A percentile compares a stretch with the other conserved stretches of the same genome.
These are phyloP conservation scores for Penicillium sp. DNA, from an alignment of 2,329 filamentous ascomycete species.

Conservation along the genomic window DNA sequence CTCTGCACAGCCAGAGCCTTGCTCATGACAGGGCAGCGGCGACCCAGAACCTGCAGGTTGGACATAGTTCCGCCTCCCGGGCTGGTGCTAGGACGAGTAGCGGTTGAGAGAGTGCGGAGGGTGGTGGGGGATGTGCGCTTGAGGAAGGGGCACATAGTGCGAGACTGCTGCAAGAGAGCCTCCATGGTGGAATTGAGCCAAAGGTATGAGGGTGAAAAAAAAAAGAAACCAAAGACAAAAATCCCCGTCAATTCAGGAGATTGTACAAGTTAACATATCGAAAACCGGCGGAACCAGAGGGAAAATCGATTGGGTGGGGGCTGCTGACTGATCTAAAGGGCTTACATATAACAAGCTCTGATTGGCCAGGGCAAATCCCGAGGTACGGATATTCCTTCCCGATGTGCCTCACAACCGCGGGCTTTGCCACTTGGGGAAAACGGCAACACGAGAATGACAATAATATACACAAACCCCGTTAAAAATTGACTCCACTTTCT, in stretches of 20 bases:
- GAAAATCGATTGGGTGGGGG: constrained; percentile 4
- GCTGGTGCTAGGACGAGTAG: constrained; percentile 61
- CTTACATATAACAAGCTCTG: not conserved
- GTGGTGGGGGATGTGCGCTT: constrained; percentile 91
- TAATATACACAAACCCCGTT: not conserved
- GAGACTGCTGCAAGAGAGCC: constrained; percentile 88
- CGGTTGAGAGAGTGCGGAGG: constrained; percentile 79
- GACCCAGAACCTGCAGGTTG: constrained; percentile 89
- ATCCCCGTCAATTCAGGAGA: not conserved
- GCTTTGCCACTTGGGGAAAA: not conserved
- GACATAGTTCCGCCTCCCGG: constrained; percentile 91
- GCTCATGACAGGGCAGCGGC: constrained; percentile 97
- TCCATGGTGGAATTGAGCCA: constrained; percentile 64
- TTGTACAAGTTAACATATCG: not conserved
- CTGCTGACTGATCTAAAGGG: constrained; percentile 1
- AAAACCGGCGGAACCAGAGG: not conserved
- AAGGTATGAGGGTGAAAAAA: not conserved
- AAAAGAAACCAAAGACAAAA: not conserved
- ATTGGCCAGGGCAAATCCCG: not conserved
- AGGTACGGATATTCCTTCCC: constrained; percentile 3
- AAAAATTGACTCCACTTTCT: not conserved
- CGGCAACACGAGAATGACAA: too few relatives aligned
- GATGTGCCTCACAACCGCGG: not conserved
- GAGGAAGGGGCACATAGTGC: constrained; percentile 95
- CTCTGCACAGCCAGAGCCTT: constrained; percentile 89